Evolutionary conservation across 768 basidiomycete genomes (phyloP), one percentile per base, ranked within the genome.

Genomic region (Phanerochaete sordida): DNA sequence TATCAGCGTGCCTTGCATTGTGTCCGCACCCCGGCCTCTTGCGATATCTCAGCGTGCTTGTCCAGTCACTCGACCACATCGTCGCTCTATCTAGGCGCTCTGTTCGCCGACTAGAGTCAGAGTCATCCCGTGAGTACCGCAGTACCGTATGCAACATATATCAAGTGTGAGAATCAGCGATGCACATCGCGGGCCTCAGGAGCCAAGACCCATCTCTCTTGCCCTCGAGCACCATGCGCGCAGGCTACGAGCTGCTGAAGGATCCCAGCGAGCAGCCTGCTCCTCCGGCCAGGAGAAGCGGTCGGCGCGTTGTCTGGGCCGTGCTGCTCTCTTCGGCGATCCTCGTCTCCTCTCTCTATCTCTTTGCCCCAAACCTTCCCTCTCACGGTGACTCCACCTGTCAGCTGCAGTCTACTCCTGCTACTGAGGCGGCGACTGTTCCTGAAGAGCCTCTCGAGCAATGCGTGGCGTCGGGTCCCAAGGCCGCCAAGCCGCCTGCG

Each of bases 401-500:
- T 21, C 28, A 44, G 21, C 7, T 50, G 16, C 47, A 26, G 26
- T 28, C 47, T 19, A 27, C 45, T 5, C 27, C 56, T 21, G 13
- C 39, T 13, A 23, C 21, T 6, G 56, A 45, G 21, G 19, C 15
- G 13, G 12, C 21, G 23, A 13, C 28, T 47, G 13, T 30, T 30
- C 43, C 24, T 28, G 8, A 37, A 12, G 12, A 28, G 50, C 28
- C 44, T 13, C 62, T 76, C 26, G 66, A 68, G 47, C 74, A 75
- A 51, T 83, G 81, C 57, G 62, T 66, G 1, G 55, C 78, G 6
- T 57, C 53, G 23, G 53, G 67, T 3, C 71, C 74, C 21, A 75
- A 64, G 15, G 56, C 57, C n/a, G 80, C 79, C 0, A 65, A 62
- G 0, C 75, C 78, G 3, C 81, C 82, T 11, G 76, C 74, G 2